phyloP scores from a whole-genome alignment of 768 basidiomycete genomes.

The Lactifluus pinguis region DNA sequence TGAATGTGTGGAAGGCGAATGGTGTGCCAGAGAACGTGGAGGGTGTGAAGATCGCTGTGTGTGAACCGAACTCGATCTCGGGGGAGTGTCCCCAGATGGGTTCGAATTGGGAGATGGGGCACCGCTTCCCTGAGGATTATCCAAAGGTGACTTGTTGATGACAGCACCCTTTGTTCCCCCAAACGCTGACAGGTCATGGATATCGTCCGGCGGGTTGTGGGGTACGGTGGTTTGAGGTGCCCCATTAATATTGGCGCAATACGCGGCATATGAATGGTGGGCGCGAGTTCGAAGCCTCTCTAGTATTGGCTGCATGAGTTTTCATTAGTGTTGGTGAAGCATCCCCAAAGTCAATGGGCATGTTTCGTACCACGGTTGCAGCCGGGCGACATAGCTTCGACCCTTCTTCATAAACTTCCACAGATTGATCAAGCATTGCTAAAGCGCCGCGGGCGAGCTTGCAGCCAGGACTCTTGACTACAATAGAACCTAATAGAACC shows the following conservation, averaged over 20 bases:
- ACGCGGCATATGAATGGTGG: conserved; percentile 25
- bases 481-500: conserved; percentile 40
- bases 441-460: conserved; percentile 33
- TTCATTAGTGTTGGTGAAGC: background rate
- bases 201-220: background rate
- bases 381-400: conserved; percentile 31
- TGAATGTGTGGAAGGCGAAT: background rate
- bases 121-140: conserved; percentile 3
- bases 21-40: background rate
- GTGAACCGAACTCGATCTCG: background rate
- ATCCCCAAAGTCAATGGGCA: background rate
- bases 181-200: conserved; percentile 15
- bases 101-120: conserved; percentile 7
- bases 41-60: conserved; percentile 3
- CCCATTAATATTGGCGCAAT: background rate
- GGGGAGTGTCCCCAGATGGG: background rate
- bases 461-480: conserved; percentile 39
- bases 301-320: conserved; percentile 27
- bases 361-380: background rate
- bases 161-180: conserved; percentile 13
- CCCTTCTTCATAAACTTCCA: conserved; percentile 36
- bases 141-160: conserved; percentile 11
- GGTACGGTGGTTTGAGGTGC: background rate
- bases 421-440: conserved; percentile 29
- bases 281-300: conserved; percentile 33